Evolutionary conservation across 108 stramenopile genomes (phyloP), one percentile per base, ranked within the genome.

Genomic region (Tribonema minus): DNA sequence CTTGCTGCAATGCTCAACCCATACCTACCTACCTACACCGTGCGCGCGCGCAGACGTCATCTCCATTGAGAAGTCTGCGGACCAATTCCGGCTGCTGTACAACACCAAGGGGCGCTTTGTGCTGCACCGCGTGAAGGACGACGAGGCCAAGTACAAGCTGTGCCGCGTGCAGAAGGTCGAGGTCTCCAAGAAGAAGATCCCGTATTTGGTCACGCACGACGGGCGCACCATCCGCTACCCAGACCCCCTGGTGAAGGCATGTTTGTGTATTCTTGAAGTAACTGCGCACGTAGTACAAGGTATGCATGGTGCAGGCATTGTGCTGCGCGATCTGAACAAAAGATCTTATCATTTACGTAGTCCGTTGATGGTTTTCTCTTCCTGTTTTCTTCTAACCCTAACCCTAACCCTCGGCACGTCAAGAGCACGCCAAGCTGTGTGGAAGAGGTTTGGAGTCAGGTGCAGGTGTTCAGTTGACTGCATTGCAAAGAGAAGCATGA

Each of bases 151-250:
- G 67, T 98, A 83, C 93, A 99, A 99, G 94, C 97, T 99, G 64
- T 97, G 97, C 93, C 93, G 93, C 71, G 90, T 99, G 73, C 90
- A 91, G 86, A 94, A 95, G 91, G 84, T 68, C 41, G 90, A 87
- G 77, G 80, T 95, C 63, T 84, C 92, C 34, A 74, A 82, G 61
- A 96, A 95, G 84, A 97, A 98, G 93, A 89, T 99, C 67, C 98
- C 98, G 30, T 91, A 91, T 70, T 87, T 93, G 68, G 95, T 96
- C 82, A 99, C 98, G 64, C 98, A 99, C 90, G 98, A 99, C 88
- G 98, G 97, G 64, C 95, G 98, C 86, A 98, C 98, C 70, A 86
- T 99, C 81, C 93, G 98, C 74, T 99, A 94, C 95, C 95, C 95
- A 64, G 95, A 98, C 88, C 98, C 98, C 39, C 87, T 92, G 70